Conservation (phyloP, 148 eudicot genomes). For the Oxyria digyna region DNA sequence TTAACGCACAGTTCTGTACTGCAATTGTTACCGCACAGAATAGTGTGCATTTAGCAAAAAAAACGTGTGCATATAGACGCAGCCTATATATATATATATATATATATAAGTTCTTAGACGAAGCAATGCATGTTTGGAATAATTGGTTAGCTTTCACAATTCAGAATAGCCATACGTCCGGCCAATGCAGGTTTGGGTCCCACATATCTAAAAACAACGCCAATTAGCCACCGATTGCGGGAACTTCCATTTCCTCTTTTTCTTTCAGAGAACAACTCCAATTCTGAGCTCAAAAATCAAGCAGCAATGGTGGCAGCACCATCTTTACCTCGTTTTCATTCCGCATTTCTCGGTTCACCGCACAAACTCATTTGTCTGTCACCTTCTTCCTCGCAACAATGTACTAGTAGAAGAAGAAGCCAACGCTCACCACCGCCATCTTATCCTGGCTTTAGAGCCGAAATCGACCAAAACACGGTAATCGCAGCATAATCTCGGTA, state of each 20-base stretch:
- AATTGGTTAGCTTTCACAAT: not conserved
- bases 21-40: too few relatives aligned
- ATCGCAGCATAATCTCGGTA: not conserved
- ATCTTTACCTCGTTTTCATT: slow-evolving; percentile 22
- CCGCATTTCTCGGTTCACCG: slow-evolving; percentile 39
- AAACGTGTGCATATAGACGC: too few relatives aligned
- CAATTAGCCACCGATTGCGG: not conserved
- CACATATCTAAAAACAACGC: slow-evolving; percentile 3
- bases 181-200: not conserved
- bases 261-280: not conserved
- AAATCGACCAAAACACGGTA: slow-evolving; percentile 82
- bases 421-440: slow-evolving; percentile 23
- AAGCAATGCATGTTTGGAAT: too few relatives aligned
- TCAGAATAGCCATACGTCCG: not conserved
- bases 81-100: too few relatives aligned
- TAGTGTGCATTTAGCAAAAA: too few relatives aligned
- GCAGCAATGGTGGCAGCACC: not conserved
- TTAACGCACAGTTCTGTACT: too few relatives aligned
- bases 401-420: slow-evolving; percentile 18
- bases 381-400: slow-evolving; percentile 18
- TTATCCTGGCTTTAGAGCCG: slow-evolving; percentile 49
- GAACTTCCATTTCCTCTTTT: not conserved
- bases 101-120: too few relatives aligned
- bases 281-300: not conserved
- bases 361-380: slow-evolving; percentile 19